Evolutionary conservation across 106 monocot genomes (phyloP).

Genomic region (Hemerocallis citrina): DNA sequence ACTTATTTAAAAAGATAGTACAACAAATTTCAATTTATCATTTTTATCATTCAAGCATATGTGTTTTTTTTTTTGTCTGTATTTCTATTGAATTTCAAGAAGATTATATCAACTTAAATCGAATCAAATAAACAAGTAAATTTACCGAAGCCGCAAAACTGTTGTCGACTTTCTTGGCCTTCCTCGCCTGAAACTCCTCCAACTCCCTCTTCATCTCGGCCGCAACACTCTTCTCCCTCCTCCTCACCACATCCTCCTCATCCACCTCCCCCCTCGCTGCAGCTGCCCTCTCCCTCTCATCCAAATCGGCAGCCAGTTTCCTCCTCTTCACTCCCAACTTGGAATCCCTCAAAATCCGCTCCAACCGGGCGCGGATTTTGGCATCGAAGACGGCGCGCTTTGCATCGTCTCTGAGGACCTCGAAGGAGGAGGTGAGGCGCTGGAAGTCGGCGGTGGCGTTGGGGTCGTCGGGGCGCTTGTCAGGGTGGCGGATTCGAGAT

Average conservation of each 20-base stretch:
- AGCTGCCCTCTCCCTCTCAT: constrained; percentile 69
- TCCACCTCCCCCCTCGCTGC: constrained; percentile 14
- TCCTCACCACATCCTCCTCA: constrained; percentile 16
- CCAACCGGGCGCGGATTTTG: constrained; percentile 45
- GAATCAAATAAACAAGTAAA: too few relatives aligned
- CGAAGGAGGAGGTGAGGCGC: constrained; percentile 66
- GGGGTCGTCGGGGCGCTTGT: constrained; percentile 94
- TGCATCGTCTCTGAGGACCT: constrained; percentile 57
- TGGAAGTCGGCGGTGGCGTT: constrained; percentile 94
- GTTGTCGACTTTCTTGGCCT: constrained; percentile 20
- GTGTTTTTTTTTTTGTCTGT: too few relatives aligned
- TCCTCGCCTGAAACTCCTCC: constrained; percentile 39
- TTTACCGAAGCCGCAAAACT: constrained; percentile 24
- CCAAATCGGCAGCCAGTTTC: constrained; percentile 56
- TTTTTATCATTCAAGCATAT: too few relatives aligned
- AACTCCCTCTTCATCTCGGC: constrained; percentile 68
- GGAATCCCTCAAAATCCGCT: constrained; percentile 35
- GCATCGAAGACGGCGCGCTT: constrained; percentile 53
- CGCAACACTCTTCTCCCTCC: constrained; percentile 40
- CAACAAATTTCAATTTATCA: too few relatives aligned
- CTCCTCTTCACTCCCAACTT: constrained; percentile 49
- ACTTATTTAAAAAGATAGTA: too few relatives aligned
- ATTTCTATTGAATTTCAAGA: too few relatives aligned
- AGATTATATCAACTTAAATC: too few relatives aligned
- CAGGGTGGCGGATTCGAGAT: constrained; percentile 79